Percentiles rank a stretch among this genome's conserved stretches.
phyloP scores from a whole-genome alignment of 179 eudicot species.

The Drosera spatulata region DNA sequence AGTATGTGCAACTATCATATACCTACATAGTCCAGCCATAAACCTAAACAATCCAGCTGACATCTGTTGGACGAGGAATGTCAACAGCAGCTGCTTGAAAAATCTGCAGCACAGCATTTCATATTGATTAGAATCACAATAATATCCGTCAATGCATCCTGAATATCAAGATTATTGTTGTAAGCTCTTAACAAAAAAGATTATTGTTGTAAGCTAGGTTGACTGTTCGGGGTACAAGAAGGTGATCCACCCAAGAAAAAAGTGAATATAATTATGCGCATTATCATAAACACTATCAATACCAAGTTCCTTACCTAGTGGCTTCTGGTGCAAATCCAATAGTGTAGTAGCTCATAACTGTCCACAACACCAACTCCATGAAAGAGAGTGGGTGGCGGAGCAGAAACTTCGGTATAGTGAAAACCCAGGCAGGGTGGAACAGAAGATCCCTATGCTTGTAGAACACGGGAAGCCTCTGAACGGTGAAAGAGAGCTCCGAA shows the following conservation, averaged over 20 bases:
- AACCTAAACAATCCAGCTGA: slow-evolving; percentile 84
- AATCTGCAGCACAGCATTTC: slow-evolving; percentile 28
- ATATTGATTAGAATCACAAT: neutral
- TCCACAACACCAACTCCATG: slow-evolving; percentile 65
- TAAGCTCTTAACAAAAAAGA: neutral
- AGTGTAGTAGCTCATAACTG: slow-evolving; percentile 61
- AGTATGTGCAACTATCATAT: slow-evolving; percentile 84
- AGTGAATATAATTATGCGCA: too few species aligned
- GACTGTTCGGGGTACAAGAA: too few species aligned
- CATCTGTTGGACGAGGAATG: slow-evolving; percentile 87
- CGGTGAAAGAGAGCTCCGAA: slow-evolving; percentile 64
- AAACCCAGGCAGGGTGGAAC: slow-evolving; percentile 86
- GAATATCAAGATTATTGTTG: neutral
- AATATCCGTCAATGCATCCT: neutral
- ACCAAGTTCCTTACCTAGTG: slow-evolving; percentile 34
- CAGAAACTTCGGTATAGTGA: slow-evolving; percentile 66
- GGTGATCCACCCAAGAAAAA: too few species aligned
- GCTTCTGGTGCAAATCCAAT: slow-evolving; percentile 95
- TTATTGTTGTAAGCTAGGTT: too few species aligned
- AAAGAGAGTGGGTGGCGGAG: slow-evolving; percentile 74
- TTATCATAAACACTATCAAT: neutral
- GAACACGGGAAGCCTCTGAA: slow-evolving; percentile 81
- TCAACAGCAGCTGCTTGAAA: slow-evolving; percentile 69
- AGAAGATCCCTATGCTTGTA: slow-evolving; percentile 88
- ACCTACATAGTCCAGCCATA: slow-evolving; percentile 68